These are phyloP conservation scores for Sarocladiaceae sp. DNA, from an alignment of 2,329 filamentous ascomycete species.

Conservation along the genomic window DNA sequence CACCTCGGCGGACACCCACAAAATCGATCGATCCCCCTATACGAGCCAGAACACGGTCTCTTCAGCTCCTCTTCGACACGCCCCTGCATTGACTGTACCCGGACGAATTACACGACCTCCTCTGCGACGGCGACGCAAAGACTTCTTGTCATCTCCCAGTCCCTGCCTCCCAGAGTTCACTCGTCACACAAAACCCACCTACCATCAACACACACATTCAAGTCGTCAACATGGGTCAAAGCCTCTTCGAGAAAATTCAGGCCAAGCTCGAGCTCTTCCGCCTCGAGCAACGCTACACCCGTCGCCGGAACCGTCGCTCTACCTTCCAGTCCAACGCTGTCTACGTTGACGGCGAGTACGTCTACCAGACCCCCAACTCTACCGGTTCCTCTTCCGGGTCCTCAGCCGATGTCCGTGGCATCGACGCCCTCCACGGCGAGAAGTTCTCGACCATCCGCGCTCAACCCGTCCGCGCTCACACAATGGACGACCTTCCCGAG, in stretches of 20 bases:
- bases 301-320: slow-evolving; percentile 76
- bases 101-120: not conserved
- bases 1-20: too few relatives aligned
- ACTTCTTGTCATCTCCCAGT: not conserved
- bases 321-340: slow-evolving; percentile 84
- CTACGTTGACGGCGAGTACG: slow-evolving; percentile 94
- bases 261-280: slow-evolving; percentile 83
- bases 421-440: slow-evolving; percentile 31
- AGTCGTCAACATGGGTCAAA: slow-evolving; percentile 37
- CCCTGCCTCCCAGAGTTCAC: not conserved
- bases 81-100: not conserved
- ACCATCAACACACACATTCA: slow-evolving; percentile 1
- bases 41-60: too few relatives aligned
- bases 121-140: slow-evolving; percentile 4
- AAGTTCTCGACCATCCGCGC: slow-evolving; percentile 21
- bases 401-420: slow-evolving; percentile 30
- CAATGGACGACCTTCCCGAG: slow-evolving; percentile 13
- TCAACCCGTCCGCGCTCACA: slow-evolving; percentile 17
- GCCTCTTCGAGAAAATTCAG: slow-evolving; percentile 54
- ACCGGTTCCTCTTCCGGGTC: slow-evolving; percentile 53
- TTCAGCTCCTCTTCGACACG: slow-evolving; percentile 2
- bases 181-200: not conserved
- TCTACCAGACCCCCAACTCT: slow-evolving; percentile 62
- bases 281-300: slow-evolving; percentile 91
- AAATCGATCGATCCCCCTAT: slow-evolving; percentile 1